Evolutionary conservation across 2,329 filamentous ascomycete species (phyloP), one percentile per base, ranked within the genome.

Genomic region (Colletotrichum musae): DNA sequence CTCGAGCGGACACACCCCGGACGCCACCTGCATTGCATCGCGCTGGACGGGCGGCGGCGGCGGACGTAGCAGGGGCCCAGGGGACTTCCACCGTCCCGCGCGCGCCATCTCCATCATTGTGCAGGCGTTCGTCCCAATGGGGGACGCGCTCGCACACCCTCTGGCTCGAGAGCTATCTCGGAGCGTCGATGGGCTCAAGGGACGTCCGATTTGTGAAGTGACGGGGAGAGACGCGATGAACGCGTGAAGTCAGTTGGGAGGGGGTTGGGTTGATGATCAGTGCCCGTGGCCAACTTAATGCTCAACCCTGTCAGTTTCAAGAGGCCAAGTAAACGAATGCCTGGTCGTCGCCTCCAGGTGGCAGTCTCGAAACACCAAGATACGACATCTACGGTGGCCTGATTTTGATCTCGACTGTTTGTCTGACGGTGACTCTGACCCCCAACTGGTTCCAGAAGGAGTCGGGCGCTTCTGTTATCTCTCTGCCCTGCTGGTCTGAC

Each of bases 71-170:
- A 53, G 50, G 60, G 41, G 32, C 32, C 15, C n/a, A 52, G 62
- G 50, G 50, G 50, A 50, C 56, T 60, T 24, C 26, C 39, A 28
- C 43, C 54, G 50, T 66, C 66, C 61, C 21, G 63, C 56, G 54
- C 39, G 61, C 43, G 36, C 43, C 62, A 50, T 50, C 62, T 61
- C 66, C 56, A 66, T 69, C 56, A n/a, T 26, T 15, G 43, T 66
- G 56, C 62, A 66, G 62, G 43, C 62, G 66, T 69, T 66, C 56
- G 51, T 66, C 62, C 66, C 56, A 56, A 66, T 61, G 45, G 16
- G 12, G 15, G 36, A n/a, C 41, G 41, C 41, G 13, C 41, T 41
- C 60, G 36, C 21, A 54, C 54, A 58, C 65, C 60, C 18, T 54
- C 48, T 43, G 7, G 28, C 21, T 21, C 24, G 47, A 18, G 16